Evolutionary conservation across 441 rosid species (phyloP).

Genomic region (Populus hybrid): DNA sequence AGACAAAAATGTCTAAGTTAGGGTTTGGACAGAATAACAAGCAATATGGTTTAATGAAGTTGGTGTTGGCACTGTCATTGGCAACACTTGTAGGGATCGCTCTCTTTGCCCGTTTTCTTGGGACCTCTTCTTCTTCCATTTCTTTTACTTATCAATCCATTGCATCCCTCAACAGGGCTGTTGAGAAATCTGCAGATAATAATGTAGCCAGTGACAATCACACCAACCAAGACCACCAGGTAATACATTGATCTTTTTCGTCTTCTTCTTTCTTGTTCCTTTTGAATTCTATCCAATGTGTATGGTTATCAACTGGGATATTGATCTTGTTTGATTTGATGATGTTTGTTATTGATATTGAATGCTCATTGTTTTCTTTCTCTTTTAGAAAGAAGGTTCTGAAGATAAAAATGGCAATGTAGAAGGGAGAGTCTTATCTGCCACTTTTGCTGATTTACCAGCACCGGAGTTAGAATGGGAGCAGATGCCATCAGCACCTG

Average conservation of each 20-base stretch:
- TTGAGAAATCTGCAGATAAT: conserved; percentile 23
- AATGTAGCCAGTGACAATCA: conserved; percentile 20
- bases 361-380: neutral
- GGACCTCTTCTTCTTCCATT: conserved; percentile 49
- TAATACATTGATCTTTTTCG: conserved; percentile 24
- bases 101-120: conserved; percentile 39
- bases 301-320: no score
- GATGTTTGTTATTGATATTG: neutral
- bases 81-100: conserved; percentile 38
- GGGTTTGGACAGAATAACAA: conserved; percentile 24
- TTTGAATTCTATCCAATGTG: neutral
- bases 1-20: conserved; percentile 35
- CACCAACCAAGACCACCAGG: neutral
- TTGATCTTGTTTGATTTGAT: neutral
- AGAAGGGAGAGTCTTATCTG: conserved; percentile 40
- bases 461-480: conserved; percentile 77
- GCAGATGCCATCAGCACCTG: conserved; percentile 74
- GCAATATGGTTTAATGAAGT: conserved; percentile 26
- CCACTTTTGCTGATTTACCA: conserved; percentile 72
- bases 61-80: conserved; percentile 34
- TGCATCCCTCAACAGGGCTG: conserved; percentile 40
- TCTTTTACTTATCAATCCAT: conserved; percentile 29
- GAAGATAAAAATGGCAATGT: conserved; percentile 17
- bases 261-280: neutral
- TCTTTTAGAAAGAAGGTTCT: conserved; percentile 27